A percentile compares a stretch with the other conserved stretches of the same genome.
phyloP scores from a whole-genome alignment of 148 eudicot species.

The Amaranthus hypochondriacus region DNA sequence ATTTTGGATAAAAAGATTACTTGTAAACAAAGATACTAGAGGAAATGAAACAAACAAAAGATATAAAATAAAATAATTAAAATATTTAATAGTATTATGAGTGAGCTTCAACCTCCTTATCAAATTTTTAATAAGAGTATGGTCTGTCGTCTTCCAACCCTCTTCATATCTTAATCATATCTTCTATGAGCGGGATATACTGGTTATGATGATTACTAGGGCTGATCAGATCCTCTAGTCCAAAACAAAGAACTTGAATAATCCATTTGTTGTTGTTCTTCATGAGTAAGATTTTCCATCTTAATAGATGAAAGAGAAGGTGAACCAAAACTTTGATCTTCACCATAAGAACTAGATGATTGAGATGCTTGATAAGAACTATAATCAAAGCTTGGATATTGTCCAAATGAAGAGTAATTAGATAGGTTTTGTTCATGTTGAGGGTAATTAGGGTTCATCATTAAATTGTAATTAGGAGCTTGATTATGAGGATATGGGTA shows the following conservation, averaged over 20 bases:
- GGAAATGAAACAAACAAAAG: too few relatives aligned
- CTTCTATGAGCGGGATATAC: too few relatives aligned
- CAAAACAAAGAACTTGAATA: background rate
- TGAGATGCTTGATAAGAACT: background rate
- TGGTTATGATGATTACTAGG: too few relatives aligned
- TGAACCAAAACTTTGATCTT: slow-evolving; percentile 7
- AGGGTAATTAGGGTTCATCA: slow-evolving; percentile 7
- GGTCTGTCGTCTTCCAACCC: too few relatives aligned
- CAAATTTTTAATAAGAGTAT: too few relatives aligned
- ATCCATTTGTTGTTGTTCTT: slow-evolving; percentile 18
- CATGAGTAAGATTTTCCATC: slow-evolving; percentile 15
- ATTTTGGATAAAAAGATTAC: too few relatives aligned
- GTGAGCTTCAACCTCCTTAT: too few relatives aligned
- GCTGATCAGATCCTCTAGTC: too few relatives aligned
- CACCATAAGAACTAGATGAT: slow-evolving; percentile 15
- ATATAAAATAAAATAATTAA: too few relatives aligned
- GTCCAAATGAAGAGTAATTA: background rate
- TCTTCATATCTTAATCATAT: too few relatives aligned
- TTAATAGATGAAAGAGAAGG: slow-evolving; percentile 9
- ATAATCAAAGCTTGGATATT: background rate
- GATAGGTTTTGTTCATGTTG: slow-evolving; percentile 11
- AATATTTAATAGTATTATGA: too few relatives aligned
- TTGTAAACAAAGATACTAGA: too few relatives aligned
- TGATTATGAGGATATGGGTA: background rate
- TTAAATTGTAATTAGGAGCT: slow-evolving; percentile 6